Conservation (phyloP, 192 early-diverging fungal species). For the Spizellomyces punctatus region DNA sequence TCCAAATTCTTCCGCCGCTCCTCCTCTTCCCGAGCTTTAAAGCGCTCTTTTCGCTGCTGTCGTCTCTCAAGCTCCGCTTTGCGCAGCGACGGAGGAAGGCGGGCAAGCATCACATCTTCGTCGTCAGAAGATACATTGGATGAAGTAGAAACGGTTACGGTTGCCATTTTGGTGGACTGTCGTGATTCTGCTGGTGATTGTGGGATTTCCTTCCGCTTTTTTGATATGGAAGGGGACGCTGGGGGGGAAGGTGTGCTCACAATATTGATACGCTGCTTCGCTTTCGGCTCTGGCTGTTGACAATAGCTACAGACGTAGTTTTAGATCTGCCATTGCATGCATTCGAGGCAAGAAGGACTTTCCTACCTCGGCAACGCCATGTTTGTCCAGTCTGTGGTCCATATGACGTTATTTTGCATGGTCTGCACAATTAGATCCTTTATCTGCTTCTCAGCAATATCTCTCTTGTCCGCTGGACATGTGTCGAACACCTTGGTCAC, state of each 20-base stretch:
- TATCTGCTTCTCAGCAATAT: conserved; percentile 55
- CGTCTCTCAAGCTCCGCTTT: conserved; percentile 35
- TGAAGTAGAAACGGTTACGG: neutral
- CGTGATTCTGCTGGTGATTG: neutral
- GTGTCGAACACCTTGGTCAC: conserved; percentile 33
- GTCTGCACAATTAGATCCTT: conserved; percentile 56
- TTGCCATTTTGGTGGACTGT: neutral
- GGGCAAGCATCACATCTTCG: conserved; percentile 31
- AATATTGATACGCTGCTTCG: neutral
- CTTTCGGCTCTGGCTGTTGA: neutral
- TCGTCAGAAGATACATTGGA: conserved; percentile 10
- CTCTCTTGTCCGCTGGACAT: conserved; percentile 19
- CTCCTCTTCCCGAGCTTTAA: conserved; percentile 26
- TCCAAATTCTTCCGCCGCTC: conserved; percentile 3
- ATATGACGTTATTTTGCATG: conserved; percentile 45
- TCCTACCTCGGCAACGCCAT: conserved; percentile 64
- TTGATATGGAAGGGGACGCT: conserved; percentile 3
- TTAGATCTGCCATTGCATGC: too few relatives aligned
- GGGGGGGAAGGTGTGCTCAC: neutral
- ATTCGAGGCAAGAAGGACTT: neutral
- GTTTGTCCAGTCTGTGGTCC: conserved; percentile 69
- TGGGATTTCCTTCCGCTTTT: conserved; percentile 33
- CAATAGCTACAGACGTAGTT: neutral
- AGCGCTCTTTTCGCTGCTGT: conserved; percentile 35
- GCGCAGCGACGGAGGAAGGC: conserved; percentile 36